Evolutionary conservation across 169 alveolate species (phyloP), one percentile per base, ranked within the genome.

Genomic region (Sarcocystis neurona): DNA sequence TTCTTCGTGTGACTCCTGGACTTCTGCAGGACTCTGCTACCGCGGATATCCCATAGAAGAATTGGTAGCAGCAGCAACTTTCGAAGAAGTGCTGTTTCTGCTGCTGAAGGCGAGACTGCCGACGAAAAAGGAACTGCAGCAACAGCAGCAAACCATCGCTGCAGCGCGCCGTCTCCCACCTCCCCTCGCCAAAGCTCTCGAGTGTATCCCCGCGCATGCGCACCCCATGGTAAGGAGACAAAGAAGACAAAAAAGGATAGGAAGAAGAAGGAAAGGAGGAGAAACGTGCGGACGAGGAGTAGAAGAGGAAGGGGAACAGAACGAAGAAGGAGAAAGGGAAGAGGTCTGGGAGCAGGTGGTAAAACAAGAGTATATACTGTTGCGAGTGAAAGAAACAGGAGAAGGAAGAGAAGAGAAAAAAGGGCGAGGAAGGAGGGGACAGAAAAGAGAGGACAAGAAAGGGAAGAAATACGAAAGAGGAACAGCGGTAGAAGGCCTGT

Each of bases 21-120:
- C n/a, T 43, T 8, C 50, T 39, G 60, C 84, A 86, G 97, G 97
- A 27, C 92, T 95, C 60, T 93, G 92, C 84, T 95, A 95, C 75
- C 93, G 97, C 66, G 97, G 97, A 18, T 95, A 94, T 90, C 92
- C 91, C 79, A 93, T 95, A 37, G 93, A 84, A 39, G 97, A 94
- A 48, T 91, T 95, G 89, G 94, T 95, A 39, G 87, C 87, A 66
- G 84, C 91, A 53, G 92, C 94, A 58, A 92, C 94, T 18, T 95
- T 94, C 89, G 97, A 95, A 89, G 96, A 95, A 86, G 97, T 95
- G 50, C 93, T 93, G 89, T 93, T 93, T 79, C 88, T 95, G 27
- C 89, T 95, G 39, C 34, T 95, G 58, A 86, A 70, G 30, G 94
- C 93, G 32, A 58, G 50, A 23, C 93, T 95, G 37, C 97, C 97